Base-by-base conservation (phyloP, 306 rosid species). In the Cicer arietinum region DNA sequence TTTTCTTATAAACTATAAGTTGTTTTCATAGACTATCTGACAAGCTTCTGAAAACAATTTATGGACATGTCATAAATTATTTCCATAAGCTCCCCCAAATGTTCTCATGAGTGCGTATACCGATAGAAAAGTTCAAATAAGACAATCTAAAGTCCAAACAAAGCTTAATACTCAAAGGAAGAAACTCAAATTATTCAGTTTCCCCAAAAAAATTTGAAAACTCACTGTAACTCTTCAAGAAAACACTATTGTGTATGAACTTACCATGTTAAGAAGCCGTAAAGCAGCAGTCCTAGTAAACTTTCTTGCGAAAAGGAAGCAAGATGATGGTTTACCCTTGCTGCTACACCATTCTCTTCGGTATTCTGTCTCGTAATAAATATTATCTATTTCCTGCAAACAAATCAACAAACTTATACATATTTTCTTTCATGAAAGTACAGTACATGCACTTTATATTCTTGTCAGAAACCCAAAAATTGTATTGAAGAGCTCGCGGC, bases 261-360 rank as follows among this genome's bases (percentile, higher is more conserved):
- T 77, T 78, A 95, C 99, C 82, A 84, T 80, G 76, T 92, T 92
- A 65, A 92, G 88, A 85, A 95, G 97, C 86, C 98, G 84, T 54
- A 90, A 77, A 67, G 97, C 99, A 39, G 99, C 98, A 10, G 99
- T 93, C 13, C 98, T 85, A 18, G 97, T 95, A 82, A 95, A 95
- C 74, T 95, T 95, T 77, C 98, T 81, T 0, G 98, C 98, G 20
- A 95, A 95, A 83, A 95, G 98, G 80, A 95, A 95, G 81, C 99
- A 95, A 4, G 83, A 77, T 22, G 98, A 88, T n/a, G 98, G 92
- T 72, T 89, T 92, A 10, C 91, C 97, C 86, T 86, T 88, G 82
- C 96, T 92, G 69, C 82, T 85, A 84, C 98, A 95, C 99, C 98
- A 95, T 82, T 95, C 99, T 85, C 92, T 88, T 71, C 99, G 81